phyloP scores from a whole-genome alignment of 192 early-diverging fungal genomes.

The Backusella australiensis region DNA sequence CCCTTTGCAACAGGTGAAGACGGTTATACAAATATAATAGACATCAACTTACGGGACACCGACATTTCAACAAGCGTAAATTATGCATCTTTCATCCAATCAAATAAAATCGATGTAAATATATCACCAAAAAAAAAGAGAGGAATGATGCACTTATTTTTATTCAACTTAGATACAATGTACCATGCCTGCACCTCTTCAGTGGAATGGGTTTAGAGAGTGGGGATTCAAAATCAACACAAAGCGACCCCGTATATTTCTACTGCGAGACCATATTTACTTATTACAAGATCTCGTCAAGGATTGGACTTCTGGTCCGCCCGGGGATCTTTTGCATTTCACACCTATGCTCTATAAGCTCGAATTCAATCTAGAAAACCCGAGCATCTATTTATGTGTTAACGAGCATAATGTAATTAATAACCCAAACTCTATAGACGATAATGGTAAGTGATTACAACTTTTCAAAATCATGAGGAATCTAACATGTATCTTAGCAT shows the following conservation, averaged over 20 bases:
- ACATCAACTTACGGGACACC: constrained; percentile 47
- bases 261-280: constrained; percentile 73
- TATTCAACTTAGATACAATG: constrained; percentile 44
- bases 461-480: too few species aligned
- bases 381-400: constrained; percentile 59
- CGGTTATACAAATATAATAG: constrained; percentile 56
- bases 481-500: constrained; percentile 2
- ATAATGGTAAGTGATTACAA: constrained; percentile 58
- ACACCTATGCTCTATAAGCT: constrained; percentile 67
- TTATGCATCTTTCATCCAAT: constrained; percentile 55
- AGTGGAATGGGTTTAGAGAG: constrained; percentile 69
- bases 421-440: constrained; percentile 62
- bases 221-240: constrained; percentile 63
- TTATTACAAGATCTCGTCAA: constrained; percentile 70
- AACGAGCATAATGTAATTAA: constrained; percentile 81
- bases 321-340: constrained; percentile 57
- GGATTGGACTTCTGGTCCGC: constrained; percentile 61
- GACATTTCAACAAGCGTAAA: constrained; percentile 65
- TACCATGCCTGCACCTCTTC: constrained; percentile 56
- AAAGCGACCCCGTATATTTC: constrained; percentile 47
- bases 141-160: not conserved
- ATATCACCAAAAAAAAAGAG: not conserved
- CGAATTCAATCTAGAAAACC: constrained; percentile 44
- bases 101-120: constrained; percentile 50
- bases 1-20: constrained; percentile 52